Evolutionary conservation across 2,329 filamentous ascomycete genomes (phyloP), one percentile per base, ranked within the genome.

Genomic region (Nannizzia gypsea): DNA sequence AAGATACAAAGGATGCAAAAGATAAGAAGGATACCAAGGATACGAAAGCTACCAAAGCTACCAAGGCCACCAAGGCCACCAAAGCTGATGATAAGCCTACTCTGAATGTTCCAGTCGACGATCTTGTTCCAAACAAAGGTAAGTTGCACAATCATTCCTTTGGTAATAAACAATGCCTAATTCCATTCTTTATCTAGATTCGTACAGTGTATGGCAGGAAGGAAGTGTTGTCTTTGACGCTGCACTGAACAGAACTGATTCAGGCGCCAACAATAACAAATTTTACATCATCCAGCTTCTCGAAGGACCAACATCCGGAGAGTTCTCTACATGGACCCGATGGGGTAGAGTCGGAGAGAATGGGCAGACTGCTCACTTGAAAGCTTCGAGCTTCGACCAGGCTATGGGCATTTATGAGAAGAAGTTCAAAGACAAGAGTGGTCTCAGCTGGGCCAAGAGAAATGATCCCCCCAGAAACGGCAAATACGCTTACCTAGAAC

Each of bases 401-500:
- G 80, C 81, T 1, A 67, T 76, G 34, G 62, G 56, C 2, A 63
- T 75, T 0, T 83, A 81, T 65, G 69, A 80, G 56, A 78, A 77
- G 62, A 83, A 83, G 64, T 83, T 83, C 73, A 81, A 77, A 62
- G 77, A 78, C 60, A 83, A 83, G 65, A 76, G 78, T 2, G 80
- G 80, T 6, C 71, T 80, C 9, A 70, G 64, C 2, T 83, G 80
- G 81, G 72, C 71, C 4, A 68, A 82, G 58, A 74, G 81, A 13
- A 64, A 73, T 34, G 62, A 66, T 3, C 57, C 67, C 1, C 69
- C 88, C 0, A 87, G 82, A 66, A 73, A 73, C 11, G 72, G 80
- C 0, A 84, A 80, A 36, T 95, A 95, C 67, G 86, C 86, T 2
- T 95, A 90, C 69, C 80, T 95, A 9, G 89, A 95, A 73, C 81